Evolutionary conservation across 2,329 filamentous ascomycete genomes (phyloP).

Genomic region (Botrytis fabae): DNA sequence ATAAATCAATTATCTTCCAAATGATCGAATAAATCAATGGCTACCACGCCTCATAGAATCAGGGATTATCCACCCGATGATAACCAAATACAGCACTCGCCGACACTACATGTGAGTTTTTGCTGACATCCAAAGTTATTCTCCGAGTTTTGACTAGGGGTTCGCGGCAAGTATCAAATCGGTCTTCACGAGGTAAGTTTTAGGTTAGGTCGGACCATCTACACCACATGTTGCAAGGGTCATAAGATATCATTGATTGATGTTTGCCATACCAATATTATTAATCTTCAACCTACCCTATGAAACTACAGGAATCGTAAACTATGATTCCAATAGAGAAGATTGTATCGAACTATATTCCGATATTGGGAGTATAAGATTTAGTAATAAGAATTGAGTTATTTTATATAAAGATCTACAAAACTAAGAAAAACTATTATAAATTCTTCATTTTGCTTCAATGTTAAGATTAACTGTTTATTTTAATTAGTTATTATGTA

Average conservation of each 20-base stretch:
- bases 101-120: background rate
- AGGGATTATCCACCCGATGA: background rate
- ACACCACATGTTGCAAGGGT: background rate
- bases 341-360: too few relatives aligned
- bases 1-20: background rate
- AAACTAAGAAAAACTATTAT: too few relatives aligned
- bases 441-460: too few relatives aligned
- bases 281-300: too few relatives aligned
- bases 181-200: background rate
- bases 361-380: too few relatives aligned
- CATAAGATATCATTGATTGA: background rate
- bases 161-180: background rate
- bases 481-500: too few relatives aligned
- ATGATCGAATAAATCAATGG: background rate
- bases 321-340: too few relatives aligned
- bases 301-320: too few relatives aligned
- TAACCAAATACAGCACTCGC: background rate
- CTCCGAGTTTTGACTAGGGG: background rate
- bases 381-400: too few relatives aligned
- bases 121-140: background rate
- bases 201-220: background rate
- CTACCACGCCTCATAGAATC: background rate
- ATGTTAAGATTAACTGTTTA: too few relatives aligned
- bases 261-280: background rate
- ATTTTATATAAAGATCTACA: too few relatives aligned